Evolutionary conservation across 495 filamentous ascomycete species (phyloP).

Genomic region (Penicillium turbatum): DNA sequence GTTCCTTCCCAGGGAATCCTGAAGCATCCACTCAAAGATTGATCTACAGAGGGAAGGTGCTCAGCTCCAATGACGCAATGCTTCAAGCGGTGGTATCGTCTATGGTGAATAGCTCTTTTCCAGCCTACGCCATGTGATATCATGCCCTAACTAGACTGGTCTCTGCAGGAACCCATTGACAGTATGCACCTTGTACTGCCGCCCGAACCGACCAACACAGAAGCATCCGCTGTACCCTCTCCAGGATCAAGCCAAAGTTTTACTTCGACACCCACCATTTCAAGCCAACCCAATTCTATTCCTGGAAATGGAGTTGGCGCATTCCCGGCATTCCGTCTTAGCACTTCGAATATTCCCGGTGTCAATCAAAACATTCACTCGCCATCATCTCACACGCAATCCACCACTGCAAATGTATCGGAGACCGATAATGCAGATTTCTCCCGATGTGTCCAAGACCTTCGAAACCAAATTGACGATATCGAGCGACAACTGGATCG

Average conservation of each 20-base stretch:
- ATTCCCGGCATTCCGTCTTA: not conserved
- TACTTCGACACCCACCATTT: not conserved
- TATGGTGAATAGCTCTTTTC: constrained; percentile 43
- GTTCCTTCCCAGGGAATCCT: constrained; percentile 50
- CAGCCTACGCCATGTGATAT: not conserved
- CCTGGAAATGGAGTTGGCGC: not conserved
- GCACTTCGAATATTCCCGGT: too few species aligned
- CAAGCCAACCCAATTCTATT: too few species aligned
- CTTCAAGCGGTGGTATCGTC: constrained; percentile 56
- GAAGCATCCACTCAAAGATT: constrained; percentile 53
- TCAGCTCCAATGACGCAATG: constrained; percentile 49
- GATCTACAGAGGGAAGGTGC: constrained; percentile 61
- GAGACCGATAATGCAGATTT: not conserved
- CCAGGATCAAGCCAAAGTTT: not conserved
- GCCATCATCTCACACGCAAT: not conserved
- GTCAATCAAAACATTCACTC: not conserved
- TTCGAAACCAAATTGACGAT: constrained; percentile 32
- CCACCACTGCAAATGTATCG: not conserved
- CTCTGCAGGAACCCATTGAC: constrained; percentile 34
- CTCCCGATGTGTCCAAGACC: not conserved
- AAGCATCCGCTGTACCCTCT: not conserved
- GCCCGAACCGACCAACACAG: constrained; percentile 28
- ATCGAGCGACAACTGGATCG: constrained; percentile 40
- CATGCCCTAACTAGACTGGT: constrained; percentile 20
- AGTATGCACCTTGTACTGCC: constrained; percentile 62